Percentiles rank a stretch among this genome's conserved stretches.
Evolutionary conservation across 352 stramenopile species (phyloP).

Genomic region (Globisporangium canariense): DNA sequence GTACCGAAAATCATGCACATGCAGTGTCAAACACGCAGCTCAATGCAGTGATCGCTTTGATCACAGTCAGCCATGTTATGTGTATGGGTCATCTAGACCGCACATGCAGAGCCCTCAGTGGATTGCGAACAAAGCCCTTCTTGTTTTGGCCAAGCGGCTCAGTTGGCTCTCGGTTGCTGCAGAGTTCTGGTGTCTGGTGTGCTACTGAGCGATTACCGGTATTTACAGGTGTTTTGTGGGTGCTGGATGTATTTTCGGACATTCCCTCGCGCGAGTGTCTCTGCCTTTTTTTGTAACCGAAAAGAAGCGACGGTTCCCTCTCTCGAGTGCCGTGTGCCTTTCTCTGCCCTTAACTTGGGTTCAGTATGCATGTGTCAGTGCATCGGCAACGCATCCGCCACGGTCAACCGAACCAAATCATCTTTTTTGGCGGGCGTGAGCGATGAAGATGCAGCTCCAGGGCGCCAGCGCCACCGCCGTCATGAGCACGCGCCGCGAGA

Average conservation of each 20-base stretch:
- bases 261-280: background rate
- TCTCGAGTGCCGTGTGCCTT: conserved; percentile 5
- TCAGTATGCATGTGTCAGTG: background rate
- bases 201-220: too few species aligned
- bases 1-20: too few species aligned
- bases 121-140: too few species aligned
- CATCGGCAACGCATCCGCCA: background rate
- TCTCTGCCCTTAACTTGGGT: conserved; percentile 3
- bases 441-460: conserved; percentile 8
- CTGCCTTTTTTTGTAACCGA: background rate
- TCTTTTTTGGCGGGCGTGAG: background rate
- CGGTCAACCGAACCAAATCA: background rate
- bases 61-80: too few species aligned
- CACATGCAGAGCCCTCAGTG: too few species aligned
- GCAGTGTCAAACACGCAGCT: too few species aligned
- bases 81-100: too few species aligned
- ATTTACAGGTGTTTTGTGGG: too few species aligned
- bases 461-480: background rate
- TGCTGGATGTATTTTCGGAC: too few species aligned
- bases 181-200: background rate
- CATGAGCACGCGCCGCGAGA: background rate
- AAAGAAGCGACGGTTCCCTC: background rate
- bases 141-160: too few species aligned
- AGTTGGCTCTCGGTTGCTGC: too few species aligned
- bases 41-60: too few species aligned